A percentile compares a stretch with the other conserved stretches of the same genome.
Evolutionary conservation across 257 asterid genomes (phyloP).

Genomic region (Hygrophila difformis): DNA sequence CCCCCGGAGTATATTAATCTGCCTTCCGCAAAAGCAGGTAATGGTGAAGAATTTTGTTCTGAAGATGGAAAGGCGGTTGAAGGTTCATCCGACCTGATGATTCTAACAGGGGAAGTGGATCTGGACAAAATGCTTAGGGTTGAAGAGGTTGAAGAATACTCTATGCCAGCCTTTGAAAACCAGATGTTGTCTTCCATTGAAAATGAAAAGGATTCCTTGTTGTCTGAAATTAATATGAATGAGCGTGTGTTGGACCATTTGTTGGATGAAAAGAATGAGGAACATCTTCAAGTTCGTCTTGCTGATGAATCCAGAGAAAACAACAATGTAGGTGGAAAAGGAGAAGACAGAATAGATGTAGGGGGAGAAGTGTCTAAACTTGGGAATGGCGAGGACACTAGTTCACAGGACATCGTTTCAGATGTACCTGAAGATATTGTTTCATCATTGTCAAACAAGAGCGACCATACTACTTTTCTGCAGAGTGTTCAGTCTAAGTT

Average conservation of each 20-base stretch:
- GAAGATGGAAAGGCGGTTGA: constrained; percentile 11
- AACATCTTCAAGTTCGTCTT: constrained; percentile 13
- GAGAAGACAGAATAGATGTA: constrained; percentile 22
- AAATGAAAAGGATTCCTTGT: constrained; percentile 17
- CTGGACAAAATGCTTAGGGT: constrained; percentile 2
- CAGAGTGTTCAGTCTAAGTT: constrained; percentile 31
- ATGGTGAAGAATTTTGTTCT: constrained; percentile 4
- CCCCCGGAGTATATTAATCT: constrained; percentile 5
- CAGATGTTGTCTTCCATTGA: constrained; percentile 15
- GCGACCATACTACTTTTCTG: constrained; percentile 22
- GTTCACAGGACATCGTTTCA: constrained; percentile 28
- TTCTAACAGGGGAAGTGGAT: constrained; percentile 10
- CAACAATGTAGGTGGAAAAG: constrained; percentile 6
- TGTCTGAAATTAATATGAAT: no score
- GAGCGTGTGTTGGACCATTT: constrained; percentile 21
- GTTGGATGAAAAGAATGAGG: constrained; percentile 21
- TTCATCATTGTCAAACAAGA: constrained; percentile 19
- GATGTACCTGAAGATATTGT: constrained; percentile 28
- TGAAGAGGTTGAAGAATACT: constrained; percentile 13
- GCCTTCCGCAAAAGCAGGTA: constrained; percentile 10
- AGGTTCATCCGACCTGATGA: constrained; percentile 9
- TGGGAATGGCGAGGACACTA: constrained; percentile 28
- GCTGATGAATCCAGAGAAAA: constrained; percentile 22
- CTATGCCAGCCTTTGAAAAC: constrained; percentile 10
- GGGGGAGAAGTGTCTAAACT: constrained; percentile 24